A percentile compares a stretch with the other conserved stretches of the same genome.
These are phyloP conservation scores for Sclerotinia sclerotiorum DNA, from an alignment of 2,329 filamentous ascomycete genomes.

Conservation along the genomic window DNA sequence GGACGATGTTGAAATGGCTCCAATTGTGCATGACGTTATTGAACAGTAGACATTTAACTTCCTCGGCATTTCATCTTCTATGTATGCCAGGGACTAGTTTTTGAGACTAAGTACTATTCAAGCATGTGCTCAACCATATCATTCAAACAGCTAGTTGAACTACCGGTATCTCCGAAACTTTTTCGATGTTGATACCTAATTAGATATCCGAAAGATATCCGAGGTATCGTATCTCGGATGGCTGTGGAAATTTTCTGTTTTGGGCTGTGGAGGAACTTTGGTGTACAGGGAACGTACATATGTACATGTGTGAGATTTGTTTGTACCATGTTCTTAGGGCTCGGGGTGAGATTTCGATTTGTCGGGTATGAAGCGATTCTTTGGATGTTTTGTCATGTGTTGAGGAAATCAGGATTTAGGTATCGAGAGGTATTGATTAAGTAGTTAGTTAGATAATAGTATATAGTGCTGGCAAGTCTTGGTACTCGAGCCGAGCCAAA, in stretches of 20 bases:
- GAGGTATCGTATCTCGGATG: background rate
- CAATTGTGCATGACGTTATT: background rate
- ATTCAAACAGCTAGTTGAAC: background rate
- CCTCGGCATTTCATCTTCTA: background rate
- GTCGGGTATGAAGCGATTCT: background rate
- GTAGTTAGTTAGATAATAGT: background rate
- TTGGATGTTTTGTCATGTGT: background rate
- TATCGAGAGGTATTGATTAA: background rate
- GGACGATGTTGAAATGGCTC: no score
- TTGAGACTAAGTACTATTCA: background rate
- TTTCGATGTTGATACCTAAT: background rate
- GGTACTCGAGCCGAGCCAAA: background rate
- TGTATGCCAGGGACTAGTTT: no score
- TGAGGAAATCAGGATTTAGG: background rate
- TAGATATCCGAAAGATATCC: constrained; percentile 11
- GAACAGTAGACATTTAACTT: no score
- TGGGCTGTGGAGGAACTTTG: background rate
- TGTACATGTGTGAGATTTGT: background rate
- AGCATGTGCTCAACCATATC: background rate
- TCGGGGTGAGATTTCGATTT: background rate
- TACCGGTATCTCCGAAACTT: background rate
- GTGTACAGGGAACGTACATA: background rate
- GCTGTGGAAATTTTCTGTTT: background rate
- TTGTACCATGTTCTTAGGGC: background rate
- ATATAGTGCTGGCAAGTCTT: constrained; percentile 1